Evolutionary conservation across 805 yeast species (phyloP).

Genomic region (Cyberlindnera subsufficiens): DNA sequence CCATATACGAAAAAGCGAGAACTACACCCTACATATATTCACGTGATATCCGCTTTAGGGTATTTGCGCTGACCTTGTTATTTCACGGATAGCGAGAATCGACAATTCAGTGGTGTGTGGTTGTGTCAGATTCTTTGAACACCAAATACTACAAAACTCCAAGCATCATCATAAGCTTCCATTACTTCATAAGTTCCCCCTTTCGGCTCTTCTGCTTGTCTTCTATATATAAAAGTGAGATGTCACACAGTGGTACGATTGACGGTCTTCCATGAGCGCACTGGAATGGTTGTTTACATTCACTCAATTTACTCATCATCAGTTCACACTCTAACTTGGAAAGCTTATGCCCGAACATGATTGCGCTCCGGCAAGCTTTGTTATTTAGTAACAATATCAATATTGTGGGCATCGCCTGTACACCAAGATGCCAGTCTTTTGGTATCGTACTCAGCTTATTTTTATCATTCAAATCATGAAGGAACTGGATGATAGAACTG

Average conservation of each 20-base stretch:
- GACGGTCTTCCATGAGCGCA: slow-evolving; percentile 90
- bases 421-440: slow-evolving; percentile 32
- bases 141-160: background rate
- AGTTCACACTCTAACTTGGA: slow-evolving; percentile 35
- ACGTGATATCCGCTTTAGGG: background rate
- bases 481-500: slow-evolving; percentile 36
- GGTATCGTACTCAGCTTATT: slow-evolving; percentile 21
- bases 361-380: slow-evolving; percentile 61
- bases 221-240: slow-evolving; percentile 1
- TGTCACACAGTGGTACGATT: slow-evolving; percentile 43
- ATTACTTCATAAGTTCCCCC: too few relatives aligned
- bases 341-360: slow-evolving; percentile 64
- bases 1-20: too few relatives aligned
- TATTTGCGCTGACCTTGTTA: too few relatives aligned
- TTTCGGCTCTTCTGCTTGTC: too few relatives aligned
- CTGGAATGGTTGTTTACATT: slow-evolving; percentile 58
- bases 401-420: slow-evolving; percentile 43
- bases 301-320: slow-evolving; percentile 35
- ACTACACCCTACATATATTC: too few relatives aligned
- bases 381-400: slow-evolving; percentile 47
- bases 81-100: too few relatives aligned
- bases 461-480: slow-evolving; percentile 34
- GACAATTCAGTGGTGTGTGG: slow-evolving; percentile 6
- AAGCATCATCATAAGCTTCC: background rate
- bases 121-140: slow-evolving; percentile 7